Percentiles rank a stretch among this genome's conserved stretches.
Evolutionary conservation across 495 filamentous ascomycete genomes (phyloP).

Genomic region (Peziza echinospora): DNA sequence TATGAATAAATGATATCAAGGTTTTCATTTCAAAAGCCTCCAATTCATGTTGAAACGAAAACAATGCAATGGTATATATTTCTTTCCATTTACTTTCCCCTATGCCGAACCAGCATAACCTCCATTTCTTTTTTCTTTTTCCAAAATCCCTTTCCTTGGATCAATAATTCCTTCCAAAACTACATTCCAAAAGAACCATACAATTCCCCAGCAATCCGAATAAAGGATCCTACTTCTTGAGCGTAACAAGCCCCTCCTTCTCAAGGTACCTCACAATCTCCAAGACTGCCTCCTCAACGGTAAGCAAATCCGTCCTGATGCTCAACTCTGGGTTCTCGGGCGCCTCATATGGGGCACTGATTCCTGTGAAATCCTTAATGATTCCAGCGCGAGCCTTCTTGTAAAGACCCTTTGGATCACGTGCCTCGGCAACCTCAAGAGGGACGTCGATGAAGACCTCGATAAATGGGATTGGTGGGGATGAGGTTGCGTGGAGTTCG

Average conservation of each 20-base stretch:
- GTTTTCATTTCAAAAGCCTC: no score
- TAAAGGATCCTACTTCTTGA: constrained; percentile 27
- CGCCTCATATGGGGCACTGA: constrained; percentile 77
- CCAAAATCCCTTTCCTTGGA: no score
- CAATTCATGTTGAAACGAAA: no score
- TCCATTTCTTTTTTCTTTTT: no score
- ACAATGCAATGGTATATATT: no score
- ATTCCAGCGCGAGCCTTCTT: constrained; percentile 84
- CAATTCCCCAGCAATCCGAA: no score
- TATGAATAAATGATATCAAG: no score
- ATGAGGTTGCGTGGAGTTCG: constrained; percentile 41
- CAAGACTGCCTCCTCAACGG: constrained; percentile 64
- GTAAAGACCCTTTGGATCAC: constrained; percentile 93
- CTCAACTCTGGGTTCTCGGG: constrained; percentile 70
- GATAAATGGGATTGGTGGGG: constrained; percentile 53
- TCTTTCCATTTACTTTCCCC: no score
- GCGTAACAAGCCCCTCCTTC: constrained; percentile 36
- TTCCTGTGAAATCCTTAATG: constrained; percentile 94
- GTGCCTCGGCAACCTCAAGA: constrained; percentile 71
- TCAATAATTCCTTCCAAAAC: no score
- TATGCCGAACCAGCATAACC: no score
- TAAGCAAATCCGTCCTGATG: constrained; percentile 52
- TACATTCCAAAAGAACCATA: no score
- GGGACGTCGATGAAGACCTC: constrained; percentile 83
- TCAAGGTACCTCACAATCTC: constrained; percentile 67